Evolutionary conservation across 1,284 basidiomycete species (phyloP), one percentile per base, ranked within the genome.

Genomic region (Ganoderma leucocontextum): DNA sequence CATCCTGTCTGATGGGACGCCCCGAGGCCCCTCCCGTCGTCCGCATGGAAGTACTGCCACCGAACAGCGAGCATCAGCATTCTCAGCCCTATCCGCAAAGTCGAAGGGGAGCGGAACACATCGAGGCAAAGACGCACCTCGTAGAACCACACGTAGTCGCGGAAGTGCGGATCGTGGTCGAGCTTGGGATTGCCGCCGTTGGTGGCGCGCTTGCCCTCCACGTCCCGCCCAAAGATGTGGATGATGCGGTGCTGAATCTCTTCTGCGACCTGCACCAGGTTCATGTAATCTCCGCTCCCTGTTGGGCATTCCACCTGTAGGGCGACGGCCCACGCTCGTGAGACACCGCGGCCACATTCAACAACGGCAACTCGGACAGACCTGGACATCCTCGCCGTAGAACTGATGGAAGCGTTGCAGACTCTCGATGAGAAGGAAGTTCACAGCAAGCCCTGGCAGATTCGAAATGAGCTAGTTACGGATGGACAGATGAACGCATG

Each of bases 1-100:
- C 97, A 99, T 75, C 97, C 97, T 70, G 96, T 98, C 81, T 99
- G 97, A 82, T 99, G 97, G 6, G 95, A 97, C 1, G 97, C 97
- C 49, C 97, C 97, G 22, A 98, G 85, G 29, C 97, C 97, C 68
- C 91, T 89, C 12, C 97, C 97, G 70, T 87, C 91, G 76, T 99
- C 95, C 35, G 91, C 97, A 79, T 99, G 94, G 91, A 99, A 99
- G 85, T 94, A 98, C 92, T 96, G 65, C 70, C 60, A 38, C 38
- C 10, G 9, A 33, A 41, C 36, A 25, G 36, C 68, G 33, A 67
- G 49, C 12, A 57, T 55, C 33, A 42, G 12, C 12, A 9, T 19
- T 39, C 33, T 42, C 15, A 10, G 29, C 29, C 22, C 29, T 35
- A 53, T 33, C 8, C 33, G 17, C 15, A 9, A 12, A 1, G 6